These are phyloP conservation scores for Neurospora sp. DNA, from an alignment of 495 filamentous ascomycete genomes.

Conservation along the genomic window DNA sequence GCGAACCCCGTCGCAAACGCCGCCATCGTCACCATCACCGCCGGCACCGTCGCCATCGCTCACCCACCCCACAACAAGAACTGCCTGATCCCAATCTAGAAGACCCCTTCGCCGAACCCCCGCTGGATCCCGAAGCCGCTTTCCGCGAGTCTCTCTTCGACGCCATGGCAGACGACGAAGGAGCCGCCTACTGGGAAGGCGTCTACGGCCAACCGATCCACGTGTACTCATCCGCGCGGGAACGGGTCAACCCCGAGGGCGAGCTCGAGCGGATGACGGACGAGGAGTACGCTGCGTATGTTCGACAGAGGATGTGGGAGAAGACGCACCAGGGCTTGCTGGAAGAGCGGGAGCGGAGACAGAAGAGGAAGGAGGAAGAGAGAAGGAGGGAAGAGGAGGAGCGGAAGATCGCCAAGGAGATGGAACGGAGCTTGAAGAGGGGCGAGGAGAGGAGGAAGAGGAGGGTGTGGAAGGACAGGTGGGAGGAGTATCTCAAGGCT, in stretches of 20 bases:
- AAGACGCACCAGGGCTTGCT: conserved; percentile 59
- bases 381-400: conserved; percentile 35
- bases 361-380: conserved; percentile 27
- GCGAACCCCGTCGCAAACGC: conserved; percentile 6
- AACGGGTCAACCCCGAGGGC: conserved; percentile 24
- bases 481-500: conserved; percentile 51
- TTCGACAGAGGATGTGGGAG: conserved; percentile 88
- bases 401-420: conserved; percentile 37
- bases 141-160: conserved; percentile 97
- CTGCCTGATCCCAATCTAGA: conserved; percentile 18
- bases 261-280: conserved; percentile 81
- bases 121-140: conserved; percentile 54
- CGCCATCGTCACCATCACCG: conserved; percentile 16
- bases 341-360: conserved; percentile 41
- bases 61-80: conserved; percentile 22
- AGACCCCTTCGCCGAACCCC: conserved; percentile 42
- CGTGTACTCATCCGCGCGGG: conserved; percentile 24
- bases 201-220: conserved; percentile 89
- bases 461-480: conserved; percentile 35
- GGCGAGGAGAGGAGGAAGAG: conserved; percentile 32
- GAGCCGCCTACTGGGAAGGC: conserved; percentile 85
- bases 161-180: conserved; percentile 97
- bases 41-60: conserved; percentile 14
- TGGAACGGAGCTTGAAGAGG: conserved; percentile 39
- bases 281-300: conserved; percentile 79